Base-by-base conservation (phyloP, 306 rosid genomes). In the Prunus mira region DNA sequence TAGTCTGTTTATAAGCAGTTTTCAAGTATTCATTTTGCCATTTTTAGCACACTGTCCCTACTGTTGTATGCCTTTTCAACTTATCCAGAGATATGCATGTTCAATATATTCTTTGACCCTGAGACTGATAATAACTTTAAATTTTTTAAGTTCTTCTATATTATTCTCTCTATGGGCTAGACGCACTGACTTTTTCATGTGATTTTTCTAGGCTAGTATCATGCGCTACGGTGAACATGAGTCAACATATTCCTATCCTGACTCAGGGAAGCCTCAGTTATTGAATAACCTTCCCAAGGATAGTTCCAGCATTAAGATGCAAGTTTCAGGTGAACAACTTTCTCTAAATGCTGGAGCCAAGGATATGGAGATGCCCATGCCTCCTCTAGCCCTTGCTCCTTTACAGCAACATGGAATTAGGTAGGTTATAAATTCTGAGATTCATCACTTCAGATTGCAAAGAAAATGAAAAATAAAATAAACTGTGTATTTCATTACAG, bases 311-410 rank as follows among this genome's bases (percentile, higher is more conserved):
- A 71, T 47, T 75, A 72, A 83, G 73, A 86, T 81, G 77, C 85
- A 83, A 82, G 74, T 71, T 63, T 79, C 75, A 67, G 80, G 78
- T 1, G 79, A 86, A 65, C 71, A 83, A 76, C 84, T 80, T 76
- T 82, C 91, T 81, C 76, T 84, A 50, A 74, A 86, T 77, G 81
- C 87, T 74, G 80, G 82, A 52, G 66, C 83, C 71, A 84, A 69
- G 76, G 98, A 94, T 82, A 64, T 82, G 38, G 97, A 91, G 89
- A 90, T 94, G 91, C 97, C 97, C 64, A 83, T 94, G 75, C 98
- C 97, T 71, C 98, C 98, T 82, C 76, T 88, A 77, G 85, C 96
- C 28, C 96, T 94, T 67, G 87, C 98, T 80, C 96, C 98, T 67
- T 69, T 89, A 75, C 93, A 61, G 54, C 80, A 79, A 77, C 90